Conservation (phyloP, 2,329 filamentous ascomycete genomes). For the Cercospora citrullina region DNA sequence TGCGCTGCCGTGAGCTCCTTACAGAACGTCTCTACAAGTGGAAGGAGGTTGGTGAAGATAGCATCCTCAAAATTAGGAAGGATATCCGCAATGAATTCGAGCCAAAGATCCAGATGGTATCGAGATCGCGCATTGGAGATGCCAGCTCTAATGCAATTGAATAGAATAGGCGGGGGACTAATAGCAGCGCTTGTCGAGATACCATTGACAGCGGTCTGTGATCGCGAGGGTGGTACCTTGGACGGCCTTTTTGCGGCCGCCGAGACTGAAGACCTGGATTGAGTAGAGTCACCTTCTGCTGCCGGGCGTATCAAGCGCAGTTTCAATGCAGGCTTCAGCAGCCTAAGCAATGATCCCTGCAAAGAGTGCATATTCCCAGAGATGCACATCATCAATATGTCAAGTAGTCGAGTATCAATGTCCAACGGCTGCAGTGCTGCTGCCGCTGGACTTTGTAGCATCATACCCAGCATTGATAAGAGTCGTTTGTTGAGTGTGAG, state of each 20-base stretch:
- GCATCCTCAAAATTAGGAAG: slow-evolving; percentile 79
- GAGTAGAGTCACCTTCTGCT: not conserved
- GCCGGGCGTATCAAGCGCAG: slow-evolving; percentile 43
- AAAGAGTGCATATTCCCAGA: slow-evolving; percentile 23
- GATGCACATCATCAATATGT: slow-evolving; percentile 28
- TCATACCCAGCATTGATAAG: slow-evolving; percentile 27
- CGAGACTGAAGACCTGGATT: not conserved
- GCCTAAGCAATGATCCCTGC: slow-evolving; percentile 65
- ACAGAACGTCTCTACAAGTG: slow-evolving; percentile 86
- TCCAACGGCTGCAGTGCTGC: slow-evolving; percentile 25
- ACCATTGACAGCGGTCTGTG: slow-evolving; percentile 7
- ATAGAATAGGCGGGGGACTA: slow-evolving; percentile 65
- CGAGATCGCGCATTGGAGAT: slow-evolving; percentile 74
- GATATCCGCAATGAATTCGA: slow-evolving; percentile 78
- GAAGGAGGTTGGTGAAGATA: slow-evolving; percentile 88
- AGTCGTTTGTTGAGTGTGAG: slow-evolving; percentile 20
- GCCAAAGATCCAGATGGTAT: slow-evolving; percentile 85
- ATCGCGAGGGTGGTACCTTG: slow-evolving; percentile 1
- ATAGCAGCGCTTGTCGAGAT: not conserved
- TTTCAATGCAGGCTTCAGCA: slow-evolving; percentile 72
- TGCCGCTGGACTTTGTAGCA: slow-evolving; percentile 26
- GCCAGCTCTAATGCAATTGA: slow-evolving; percentile 80
- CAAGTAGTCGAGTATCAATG: slow-evolving; percentile 33
- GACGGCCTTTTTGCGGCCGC: slow-evolving; percentile 11
- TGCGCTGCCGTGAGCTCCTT: slow-evolving; percentile 74